Evolutionary conservation across 805 yeast genomes (phyloP).

Genomic region (Metschnikowia sp.): DNA sequence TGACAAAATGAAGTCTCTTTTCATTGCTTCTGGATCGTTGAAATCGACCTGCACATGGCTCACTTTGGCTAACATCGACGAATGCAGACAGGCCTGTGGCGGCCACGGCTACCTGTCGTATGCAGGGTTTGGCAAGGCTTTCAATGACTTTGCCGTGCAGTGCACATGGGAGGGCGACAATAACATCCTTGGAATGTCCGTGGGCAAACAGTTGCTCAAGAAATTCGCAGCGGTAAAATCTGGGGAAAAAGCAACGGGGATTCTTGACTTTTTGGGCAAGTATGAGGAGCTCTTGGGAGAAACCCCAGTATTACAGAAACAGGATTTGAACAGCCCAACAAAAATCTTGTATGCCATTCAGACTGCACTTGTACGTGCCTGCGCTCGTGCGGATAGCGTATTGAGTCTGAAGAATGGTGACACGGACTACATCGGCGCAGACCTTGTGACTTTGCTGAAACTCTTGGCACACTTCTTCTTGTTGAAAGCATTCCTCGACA

Average conservation of each 20-base stretch:
- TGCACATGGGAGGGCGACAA: constrained; percentile 99
- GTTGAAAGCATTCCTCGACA: constrained; percentile 36
- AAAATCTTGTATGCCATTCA: constrained; percentile 27
- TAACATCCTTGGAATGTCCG: constrained; percentile 76
- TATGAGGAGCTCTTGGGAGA: constrained; percentile 24
- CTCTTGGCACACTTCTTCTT: constrained; percentile 50
- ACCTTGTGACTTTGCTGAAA: constrained; percentile 47
- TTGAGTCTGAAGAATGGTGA: constrained; percentile 33
- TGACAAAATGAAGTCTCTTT: constrained; percentile 66
- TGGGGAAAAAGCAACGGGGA: constrained; percentile 42
- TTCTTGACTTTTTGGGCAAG: constrained; percentile 41
- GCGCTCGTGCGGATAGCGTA: constrained; percentile 27
- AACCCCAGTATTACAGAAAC: constrained; percentile 28
- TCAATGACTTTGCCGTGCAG: constrained; percentile 93
- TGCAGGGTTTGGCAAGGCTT: constrained; percentile 85
- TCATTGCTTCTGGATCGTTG: constrained; percentile 80
- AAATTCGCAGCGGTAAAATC: constrained; percentile 37
- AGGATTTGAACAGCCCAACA: constrained; percentile 22
- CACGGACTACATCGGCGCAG: constrained; percentile 47
- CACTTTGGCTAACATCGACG: constrained; percentile 75
- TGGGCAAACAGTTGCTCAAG: constrained; percentile 75
- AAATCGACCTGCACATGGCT: constrained; percentile 91
- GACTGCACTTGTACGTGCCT: constrained; percentile 38
- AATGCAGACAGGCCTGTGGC: constrained; percentile 91
- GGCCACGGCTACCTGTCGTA: constrained; percentile 96